phyloP scores from a whole-genome alignment of 2,329 filamentous ascomycete species.

The Neocatenulostroma microsporum region DNA sequence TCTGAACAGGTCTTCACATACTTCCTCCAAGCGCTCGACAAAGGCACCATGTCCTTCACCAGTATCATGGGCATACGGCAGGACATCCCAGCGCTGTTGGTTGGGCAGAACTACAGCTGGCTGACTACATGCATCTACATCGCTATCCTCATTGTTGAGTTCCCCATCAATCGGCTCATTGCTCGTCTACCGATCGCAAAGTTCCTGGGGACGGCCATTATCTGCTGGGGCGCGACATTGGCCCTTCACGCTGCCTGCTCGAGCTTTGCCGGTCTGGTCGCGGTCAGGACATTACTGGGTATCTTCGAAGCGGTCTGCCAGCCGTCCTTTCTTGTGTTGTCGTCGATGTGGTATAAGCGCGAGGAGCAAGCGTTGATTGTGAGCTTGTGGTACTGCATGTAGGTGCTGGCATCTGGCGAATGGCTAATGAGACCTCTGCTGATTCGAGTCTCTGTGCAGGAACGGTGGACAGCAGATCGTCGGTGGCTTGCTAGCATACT shows the following conservation, averaged over 20 bases:
- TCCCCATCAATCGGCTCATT: conserved; percentile 51
- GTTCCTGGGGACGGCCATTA: conserved; percentile 49
- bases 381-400: conserved; percentile 52
- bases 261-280: conserved; percentile 47
- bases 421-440: too few species aligned
- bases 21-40: conserved; percentile 7
- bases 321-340: conserved; percentile 38
- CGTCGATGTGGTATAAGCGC: conserved; percentile 65
- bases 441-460: conserved; percentile 5
- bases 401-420: too few species aligned
- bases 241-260: conserved; percentile 1
- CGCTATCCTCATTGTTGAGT: conserved; percentile 2
- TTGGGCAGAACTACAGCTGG: conserved; percentile 30
- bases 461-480: conserved; percentile 66
- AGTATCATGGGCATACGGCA: conserved; percentile 5
- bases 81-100: conserved; percentile 28
- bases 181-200: conserved; percentile 55
- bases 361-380: conserved; percentile 60
- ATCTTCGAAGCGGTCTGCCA: conserved; percentile 42
- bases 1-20: conserved; percentile 43
- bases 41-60: conserved; percentile 4
- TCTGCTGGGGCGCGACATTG: conserved; percentile 30
- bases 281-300: conserved; percentile 48
- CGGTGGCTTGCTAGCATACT: conserved; percentile 59
- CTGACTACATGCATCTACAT: neutral